These are phyloP conservation scores for Saccharomycopsis lassenensis DNA, from an alignment of 805 yeast genomes.

Conservation along the genomic window DNA sequence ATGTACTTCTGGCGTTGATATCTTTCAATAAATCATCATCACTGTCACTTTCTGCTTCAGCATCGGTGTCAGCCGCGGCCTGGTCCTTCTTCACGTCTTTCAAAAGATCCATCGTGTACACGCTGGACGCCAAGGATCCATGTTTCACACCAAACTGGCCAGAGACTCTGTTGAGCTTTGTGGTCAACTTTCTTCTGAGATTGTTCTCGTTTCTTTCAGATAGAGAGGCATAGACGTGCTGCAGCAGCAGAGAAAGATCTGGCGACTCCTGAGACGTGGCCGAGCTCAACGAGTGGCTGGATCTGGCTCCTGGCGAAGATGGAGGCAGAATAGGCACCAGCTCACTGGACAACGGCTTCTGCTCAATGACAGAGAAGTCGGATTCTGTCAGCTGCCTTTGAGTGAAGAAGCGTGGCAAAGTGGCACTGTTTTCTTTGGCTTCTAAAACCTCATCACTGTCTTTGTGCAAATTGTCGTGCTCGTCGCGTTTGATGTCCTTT, in stretches of 20 bases:
- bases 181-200: constrained; percentile 17
- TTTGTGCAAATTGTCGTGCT: too few species aligned
- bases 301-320: too few species aligned
- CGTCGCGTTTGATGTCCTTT: too few species aligned
- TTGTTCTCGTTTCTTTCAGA: constrained; percentile 13
- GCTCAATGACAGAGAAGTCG: too few species aligned
- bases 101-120: constrained; percentile 13
- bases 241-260: background rate
- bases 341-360: too few species aligned
- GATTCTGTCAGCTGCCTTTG: too few species aligned
- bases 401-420: too few species aligned
- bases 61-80: background rate
- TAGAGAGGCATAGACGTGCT: background rate
- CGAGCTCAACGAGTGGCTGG: background rate
- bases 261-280: background rate
- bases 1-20: too few species aligned
- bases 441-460: too few species aligned
- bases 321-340: too few species aligned
- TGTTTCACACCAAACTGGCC: constrained; percentile 17
- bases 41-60: background rate
- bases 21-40: constrained; percentile 13
- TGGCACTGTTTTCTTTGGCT: too few species aligned
- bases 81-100: constrained; percentile 1
- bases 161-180: constrained; percentile 15
- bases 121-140: constrained; percentile 14